Conservation (phyloP, 2,329 filamentous ascomycete species). For the Aspergillus jensenii region DNA sequence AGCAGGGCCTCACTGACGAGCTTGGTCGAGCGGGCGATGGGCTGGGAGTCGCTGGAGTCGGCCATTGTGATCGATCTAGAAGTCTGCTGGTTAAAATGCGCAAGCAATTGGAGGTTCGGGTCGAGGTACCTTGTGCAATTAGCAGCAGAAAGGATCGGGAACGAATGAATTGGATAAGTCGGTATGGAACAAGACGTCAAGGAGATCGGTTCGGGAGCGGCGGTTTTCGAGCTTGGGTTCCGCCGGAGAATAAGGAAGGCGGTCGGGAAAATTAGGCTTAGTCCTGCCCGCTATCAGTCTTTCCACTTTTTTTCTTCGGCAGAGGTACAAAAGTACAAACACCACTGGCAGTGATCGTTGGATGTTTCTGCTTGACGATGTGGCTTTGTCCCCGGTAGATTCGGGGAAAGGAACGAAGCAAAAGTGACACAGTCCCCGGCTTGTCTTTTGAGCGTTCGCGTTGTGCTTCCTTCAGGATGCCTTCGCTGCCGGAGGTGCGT, state of each 20-base stretch:
- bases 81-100: slow-evolving; percentile 17
- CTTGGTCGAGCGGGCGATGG: slow-evolving; percentile 67
- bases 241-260: slow-evolving; percentile 29
- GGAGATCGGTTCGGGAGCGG: slow-evolving; percentile 18
- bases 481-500: slow-evolving; percentile 38
- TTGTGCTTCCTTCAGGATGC: slow-evolving; percentile 31
- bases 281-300: slow-evolving; percentile 12
- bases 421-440: not conserved
- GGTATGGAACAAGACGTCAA: slow-evolving; percentile 16
- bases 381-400: not conserved
- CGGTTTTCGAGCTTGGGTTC: slow-evolving; percentile 24
- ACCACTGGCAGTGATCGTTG: slow-evolving; percentile 1
- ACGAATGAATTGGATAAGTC: slow-evolving; percentile 23
- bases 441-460: not conserved
- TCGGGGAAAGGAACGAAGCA: slow-evolving; percentile 4
- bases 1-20: slow-evolving; percentile 96
- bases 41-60: slow-evolving; percentile 54
- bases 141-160: slow-evolving; percentile 17
- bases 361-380: not conserved
- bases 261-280: slow-evolving; percentile 39
- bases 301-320: slow-evolving; percentile 21
- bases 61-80: slow-evolving; percentile 50
- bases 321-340: slow-evolving; percentile 3
- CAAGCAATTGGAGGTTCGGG: not conserved
- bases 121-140: slow-evolving; percentile 18